A percentile compares a stretch with the other conserved stretches of the same genome.
Evolutionary conservation across 768 basidiomycete species (phyloP).

Genomic region (Russula olivacea): DNA sequence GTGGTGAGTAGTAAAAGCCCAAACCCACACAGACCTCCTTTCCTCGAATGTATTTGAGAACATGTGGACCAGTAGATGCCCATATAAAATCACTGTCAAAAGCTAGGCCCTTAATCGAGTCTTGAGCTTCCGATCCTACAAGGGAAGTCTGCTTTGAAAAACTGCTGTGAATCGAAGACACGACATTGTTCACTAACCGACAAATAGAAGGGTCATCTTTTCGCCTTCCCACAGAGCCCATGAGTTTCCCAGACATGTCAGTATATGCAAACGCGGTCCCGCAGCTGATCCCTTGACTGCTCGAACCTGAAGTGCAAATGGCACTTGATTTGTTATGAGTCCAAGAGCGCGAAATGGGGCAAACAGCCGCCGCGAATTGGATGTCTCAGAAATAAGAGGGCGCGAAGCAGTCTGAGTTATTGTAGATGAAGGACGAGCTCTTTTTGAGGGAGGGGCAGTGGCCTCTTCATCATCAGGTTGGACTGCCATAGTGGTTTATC

Average conservation of each 20-base stretch:
- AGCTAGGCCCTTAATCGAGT: slow-evolving; percentile 65
- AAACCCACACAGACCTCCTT: slow-evolving; percentile 57
- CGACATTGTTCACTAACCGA: slow-evolving; percentile 54
- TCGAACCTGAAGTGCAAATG: slow-evolving; percentile 81
- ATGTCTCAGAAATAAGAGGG: neutral
- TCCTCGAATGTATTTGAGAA: slow-evolving; percentile 79
- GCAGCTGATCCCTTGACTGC: slow-evolving; percentile 79
- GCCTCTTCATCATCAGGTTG: slow-evolving; percentile 6
- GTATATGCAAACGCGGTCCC: slow-evolving; percentile 73
- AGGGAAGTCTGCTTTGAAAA: slow-evolving; percentile 8
- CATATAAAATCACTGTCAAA: slow-evolving; percentile 87
- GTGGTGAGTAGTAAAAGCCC: neutral
- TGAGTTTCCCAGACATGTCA: slow-evolving; percentile 81
- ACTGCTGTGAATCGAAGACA: neutral
- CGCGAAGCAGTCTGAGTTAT: neutral
- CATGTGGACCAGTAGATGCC: slow-evolving; percentile 60
- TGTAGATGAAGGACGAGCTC: slow-evolving; percentile 7
- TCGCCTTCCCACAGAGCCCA: slow-evolving; percentile 98
- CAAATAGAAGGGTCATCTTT: slow-evolving; percentile 88
- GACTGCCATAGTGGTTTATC: slow-evolving; percentile 6
- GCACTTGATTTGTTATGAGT: slow-evolving; percentile 84
- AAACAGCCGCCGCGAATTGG: slow-evolving; percentile 49
- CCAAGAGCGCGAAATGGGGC: slow-evolving; percentile 96
- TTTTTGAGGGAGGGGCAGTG: slow-evolving; percentile 11
- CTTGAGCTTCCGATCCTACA: slow-evolving; percentile 75